These are phyloP conservation scores for Patellaria atrata DNA, from an alignment of 495 filamentous ascomycete genomes.

Conservation along the genomic window DNA sequence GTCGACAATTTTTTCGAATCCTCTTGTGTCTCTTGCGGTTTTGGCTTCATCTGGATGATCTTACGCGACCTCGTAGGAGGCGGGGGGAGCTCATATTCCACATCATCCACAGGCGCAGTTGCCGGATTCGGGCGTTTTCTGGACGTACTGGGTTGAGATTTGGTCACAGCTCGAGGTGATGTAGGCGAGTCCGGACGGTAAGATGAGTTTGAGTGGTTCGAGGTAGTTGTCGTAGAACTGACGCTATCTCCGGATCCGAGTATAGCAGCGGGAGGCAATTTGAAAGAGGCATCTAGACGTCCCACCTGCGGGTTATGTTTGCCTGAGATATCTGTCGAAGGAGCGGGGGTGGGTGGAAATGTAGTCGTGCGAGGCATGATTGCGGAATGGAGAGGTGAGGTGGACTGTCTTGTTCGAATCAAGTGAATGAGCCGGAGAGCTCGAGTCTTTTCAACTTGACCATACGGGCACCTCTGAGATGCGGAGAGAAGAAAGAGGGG, in stretches of 20 bases:
- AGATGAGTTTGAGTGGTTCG: conserved; percentile 32
- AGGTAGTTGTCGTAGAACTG: conserved; percentile 30
- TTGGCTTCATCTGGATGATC: conserved; percentile 95
- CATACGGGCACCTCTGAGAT: too few species aligned
- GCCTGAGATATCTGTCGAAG: conserved; percentile 67
- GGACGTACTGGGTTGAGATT: conserved; percentile 35
- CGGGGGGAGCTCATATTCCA: conserved; percentile 67
- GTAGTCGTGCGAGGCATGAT: conserved; percentile 59
- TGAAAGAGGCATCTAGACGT: conserved; percentile 48
- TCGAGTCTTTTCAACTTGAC: too few species aligned
- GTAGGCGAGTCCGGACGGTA: conserved; percentile 42
- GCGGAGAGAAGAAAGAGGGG: too few species aligned
- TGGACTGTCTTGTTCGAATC: too few species aligned
- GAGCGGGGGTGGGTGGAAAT: conserved; percentile 69
- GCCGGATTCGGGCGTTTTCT: conserved; percentile 26
- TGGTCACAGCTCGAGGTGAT: conserved; percentile 44
- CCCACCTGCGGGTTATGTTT: conserved; percentile 48
- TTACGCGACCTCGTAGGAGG: conserved; percentile 84
- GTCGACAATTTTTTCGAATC: conserved; percentile 2
- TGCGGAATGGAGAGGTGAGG: conserved; percentile 2
- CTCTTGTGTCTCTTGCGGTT: conserved; percentile 26
- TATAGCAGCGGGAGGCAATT: conserved; percentile 73
- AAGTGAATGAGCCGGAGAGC: too few species aligned
- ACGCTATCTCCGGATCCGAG: conserved; percentile 26
- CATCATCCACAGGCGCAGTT: conserved; percentile 23